Conservation (phyloP, 83 land plant species). For the Picea engelmannii region DNA sequence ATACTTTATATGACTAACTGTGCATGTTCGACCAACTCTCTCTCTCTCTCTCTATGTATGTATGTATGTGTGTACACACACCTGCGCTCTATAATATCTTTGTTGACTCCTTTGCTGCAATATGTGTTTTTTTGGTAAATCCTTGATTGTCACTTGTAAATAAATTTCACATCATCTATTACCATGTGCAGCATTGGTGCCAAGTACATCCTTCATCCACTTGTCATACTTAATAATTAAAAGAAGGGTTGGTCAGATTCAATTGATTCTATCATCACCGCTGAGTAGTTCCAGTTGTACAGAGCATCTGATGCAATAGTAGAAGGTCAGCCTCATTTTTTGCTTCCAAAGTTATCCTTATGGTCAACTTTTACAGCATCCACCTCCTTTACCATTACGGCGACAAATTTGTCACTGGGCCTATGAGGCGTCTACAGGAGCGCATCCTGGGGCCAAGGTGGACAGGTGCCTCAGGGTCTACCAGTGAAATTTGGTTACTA, state of each 20-base stretch:
- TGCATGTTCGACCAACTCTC: not conserved
- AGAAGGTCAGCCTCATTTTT: constrained; percentile 7
- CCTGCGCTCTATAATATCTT: not conserved
- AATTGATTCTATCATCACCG: not conserved
- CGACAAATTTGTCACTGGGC: constrained; percentile 26
- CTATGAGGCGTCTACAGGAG: constrained; percentile 89
- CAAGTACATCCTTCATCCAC: not conserved
- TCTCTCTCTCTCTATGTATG: not conserved
- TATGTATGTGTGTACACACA: not conserved
- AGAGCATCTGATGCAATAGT: not conserved
- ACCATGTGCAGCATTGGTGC: constrained; percentile 1
- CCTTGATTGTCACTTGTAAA: not conserved
- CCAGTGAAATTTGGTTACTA: constrained; percentile 82
- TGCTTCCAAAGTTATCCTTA: constrained; percentile 26
- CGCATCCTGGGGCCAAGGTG: constrained; percentile 67
- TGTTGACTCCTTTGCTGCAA: not conserved
- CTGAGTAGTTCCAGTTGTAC: not conserved
- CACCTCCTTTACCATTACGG: constrained; percentile 24
- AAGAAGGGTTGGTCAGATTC: not conserved
- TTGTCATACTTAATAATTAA: constrained; percentile 9
- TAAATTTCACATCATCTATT: not conserved
- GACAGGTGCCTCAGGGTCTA: constrained; percentile 40
- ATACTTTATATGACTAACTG: not conserved
- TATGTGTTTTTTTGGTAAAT: not conserved
- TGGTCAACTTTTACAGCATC: constrained; percentile 47